Conservation (phyloP, 331 rosid species). For the Quercus tomentella region DNA sequence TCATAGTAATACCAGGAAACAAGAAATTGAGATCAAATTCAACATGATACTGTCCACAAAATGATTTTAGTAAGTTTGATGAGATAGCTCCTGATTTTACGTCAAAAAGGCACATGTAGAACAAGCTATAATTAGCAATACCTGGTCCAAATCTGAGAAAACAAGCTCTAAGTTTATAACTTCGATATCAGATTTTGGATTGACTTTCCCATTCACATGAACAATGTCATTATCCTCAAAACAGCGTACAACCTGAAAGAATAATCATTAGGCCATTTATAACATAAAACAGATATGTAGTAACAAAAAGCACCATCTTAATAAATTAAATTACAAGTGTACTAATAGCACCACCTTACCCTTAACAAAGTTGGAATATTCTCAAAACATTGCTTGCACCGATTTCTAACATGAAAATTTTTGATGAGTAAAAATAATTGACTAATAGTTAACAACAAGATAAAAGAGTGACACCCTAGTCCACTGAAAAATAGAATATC, state of each 20-base stretch:
- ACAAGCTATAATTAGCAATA: constrained; percentile 30
- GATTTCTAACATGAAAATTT: neutral
- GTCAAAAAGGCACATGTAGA: constrained; percentile 2
- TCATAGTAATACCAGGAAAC: neutral
- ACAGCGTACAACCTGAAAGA: constrained; percentile 78
- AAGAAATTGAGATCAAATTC: neutral
- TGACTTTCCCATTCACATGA: constrained; percentile 92
- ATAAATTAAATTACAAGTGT: neutral
- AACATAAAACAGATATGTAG: constrained; percentile 7
- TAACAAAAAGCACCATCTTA: neutral
- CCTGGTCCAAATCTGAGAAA: constrained; percentile 97
- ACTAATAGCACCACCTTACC: neutral
- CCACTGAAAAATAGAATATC: too few species aligned
- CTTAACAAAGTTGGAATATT: neutral
- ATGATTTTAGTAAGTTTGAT: constrained; percentile 5
- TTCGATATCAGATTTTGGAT: constrained; percentile 86
- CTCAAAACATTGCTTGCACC: neutral
- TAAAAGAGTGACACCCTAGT: too few species aligned
- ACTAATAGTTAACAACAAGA: too few species aligned
- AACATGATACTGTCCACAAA: neutral
- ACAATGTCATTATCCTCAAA: constrained; percentile 93
- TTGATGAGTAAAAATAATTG: neutral
- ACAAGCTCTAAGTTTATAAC: constrained; percentile 94
- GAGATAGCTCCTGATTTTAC: neutral
- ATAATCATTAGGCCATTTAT: constrained; percentile 12